A percentile compares a stretch with the other conserved stretches of the same genome.
Conservation (phyloP, 2,329 filamentous ascomycete species). For the Colletotrichum spinosum region DNA sequence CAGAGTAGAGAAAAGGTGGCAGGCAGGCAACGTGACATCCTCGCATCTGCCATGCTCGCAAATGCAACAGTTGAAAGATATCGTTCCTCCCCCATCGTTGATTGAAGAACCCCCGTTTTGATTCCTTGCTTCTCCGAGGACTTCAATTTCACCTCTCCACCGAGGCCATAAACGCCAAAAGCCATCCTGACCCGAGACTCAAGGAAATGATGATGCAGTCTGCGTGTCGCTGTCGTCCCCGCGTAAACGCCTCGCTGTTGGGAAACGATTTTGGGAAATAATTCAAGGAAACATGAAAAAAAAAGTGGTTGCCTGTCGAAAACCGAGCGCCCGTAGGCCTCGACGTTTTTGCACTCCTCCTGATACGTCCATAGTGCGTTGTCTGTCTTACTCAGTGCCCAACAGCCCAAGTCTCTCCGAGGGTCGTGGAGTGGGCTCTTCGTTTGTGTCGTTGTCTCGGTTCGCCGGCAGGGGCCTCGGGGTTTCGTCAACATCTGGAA, state of each 20-base stretch:
- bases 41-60: slow-evolving; percentile 19
- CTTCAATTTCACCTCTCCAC: slow-evolving; percentile 4
- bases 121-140: slow-evolving; percentile 4
- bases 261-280: slow-evolving; percentile 32
- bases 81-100: not conserved
- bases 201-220: slow-evolving; percentile 38
- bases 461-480: slow-evolving; percentile 51
- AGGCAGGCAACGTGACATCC: slow-evolving; percentile 15
- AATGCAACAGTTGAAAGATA: slow-evolving; percentile 18
- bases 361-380: no score
- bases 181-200: slow-evolving; percentile 19
- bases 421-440: slow-evolving; percentile 56
- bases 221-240: slow-evolving; percentile 36
- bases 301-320: no score
- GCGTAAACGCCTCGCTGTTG: slow-evolving; percentile 35
- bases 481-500: slow-evolving; percentile 53
- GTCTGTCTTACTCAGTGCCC: slow-evolving; percentile 32
- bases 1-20: slow-evolving; percentile 22
- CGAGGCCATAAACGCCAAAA: slow-evolving; percentile 29
- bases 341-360: no score
- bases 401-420: slow-evolving; percentile 29
- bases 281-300: not conserved
- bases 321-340: no score
- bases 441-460: slow-evolving; percentile 41
- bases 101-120: slow-evolving; percentile 6